Conservation (phyloP, 139 green algal genomes). For the Micractinium sp. region DNA sequence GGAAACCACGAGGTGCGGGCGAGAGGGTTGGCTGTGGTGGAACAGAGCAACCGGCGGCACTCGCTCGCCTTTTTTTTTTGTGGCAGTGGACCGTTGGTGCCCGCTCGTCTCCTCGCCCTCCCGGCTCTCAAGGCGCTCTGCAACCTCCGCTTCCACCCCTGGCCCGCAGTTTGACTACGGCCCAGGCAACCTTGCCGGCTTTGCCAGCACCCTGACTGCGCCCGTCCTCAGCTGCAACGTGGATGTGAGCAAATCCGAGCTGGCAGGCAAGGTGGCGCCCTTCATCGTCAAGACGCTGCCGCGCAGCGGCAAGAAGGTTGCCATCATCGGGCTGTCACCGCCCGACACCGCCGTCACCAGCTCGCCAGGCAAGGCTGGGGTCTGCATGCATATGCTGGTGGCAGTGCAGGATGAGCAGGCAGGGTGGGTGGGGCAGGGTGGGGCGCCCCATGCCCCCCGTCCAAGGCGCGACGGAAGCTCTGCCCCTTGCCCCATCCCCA, state of each 20-base stretch:
- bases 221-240: conserved; percentile 53
- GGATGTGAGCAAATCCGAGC: neutral
- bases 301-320: neutral
- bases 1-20: conserved; percentile 15
- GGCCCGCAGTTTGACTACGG: neutral
- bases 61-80: too few relatives aligned
- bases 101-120: neutral
- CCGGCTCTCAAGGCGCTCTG: too few relatives aligned
- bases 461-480: too few relatives aligned
- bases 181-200: neutral
- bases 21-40: neutral
- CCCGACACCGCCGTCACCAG: neutral
- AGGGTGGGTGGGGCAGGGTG: too few relatives aligned
- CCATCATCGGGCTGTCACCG: neutral
- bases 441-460: too few relatives aligned
- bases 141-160: too few relatives aligned
- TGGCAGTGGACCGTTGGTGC: neutral
- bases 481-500: too few relatives aligned
- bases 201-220: conserved; percentile 11
- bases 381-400: too few relatives aligned
- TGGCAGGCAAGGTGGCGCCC: conserved; percentile 4
- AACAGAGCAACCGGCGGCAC: too few relatives aligned
- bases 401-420: too few relatives aligned
- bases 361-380: neutral
- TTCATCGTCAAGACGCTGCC: neutral